Evolutionary conservation across 108 stramenopile species (phyloP).

Genomic region (Craspedostauros australis): DNA sequence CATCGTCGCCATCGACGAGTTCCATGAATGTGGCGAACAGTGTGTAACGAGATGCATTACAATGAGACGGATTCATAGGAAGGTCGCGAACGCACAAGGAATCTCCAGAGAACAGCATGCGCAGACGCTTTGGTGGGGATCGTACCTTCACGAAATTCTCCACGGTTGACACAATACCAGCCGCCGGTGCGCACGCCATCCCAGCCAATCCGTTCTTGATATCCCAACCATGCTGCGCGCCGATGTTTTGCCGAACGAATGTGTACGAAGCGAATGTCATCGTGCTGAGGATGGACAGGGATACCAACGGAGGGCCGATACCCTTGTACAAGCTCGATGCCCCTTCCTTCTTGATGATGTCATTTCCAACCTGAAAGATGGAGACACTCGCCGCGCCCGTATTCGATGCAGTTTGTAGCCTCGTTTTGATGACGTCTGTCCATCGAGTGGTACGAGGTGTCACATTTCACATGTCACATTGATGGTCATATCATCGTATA

Average conservation of each 20-base stretch:
- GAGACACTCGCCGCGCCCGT: constrained; percentile 19
- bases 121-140: no score
- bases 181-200: constrained; percentile 59
- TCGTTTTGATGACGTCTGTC: constrained; percentile 42
- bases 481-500: no score
- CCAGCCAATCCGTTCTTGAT: constrained; percentile 70
- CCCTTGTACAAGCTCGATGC: constrained; percentile 76
- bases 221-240: constrained; percentile 72
- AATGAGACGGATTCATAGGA: no score
- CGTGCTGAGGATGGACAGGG: constrained; percentile 81
- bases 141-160: constrained; percentile 82
- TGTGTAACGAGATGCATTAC: no score
- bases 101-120: no score
- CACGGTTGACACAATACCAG: constrained; percentile 74
- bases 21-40: no score
- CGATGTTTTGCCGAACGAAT: constrained; percentile 54
- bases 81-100: no score
- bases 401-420: constrained; percentile 33
- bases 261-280: constrained; percentile 79
- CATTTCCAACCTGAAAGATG: constrained; percentile 29
- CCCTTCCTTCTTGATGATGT: constrained; percentile 70
- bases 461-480: constrained; percentile 20
- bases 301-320: constrained; percentile 73
- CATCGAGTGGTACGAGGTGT: constrained; percentile 1
- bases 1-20: constrained; percentile 42